phyloP scores from a whole-genome alignment of 371 early-diverging fungal genomes.

The Coemansia sp. region DNA sequence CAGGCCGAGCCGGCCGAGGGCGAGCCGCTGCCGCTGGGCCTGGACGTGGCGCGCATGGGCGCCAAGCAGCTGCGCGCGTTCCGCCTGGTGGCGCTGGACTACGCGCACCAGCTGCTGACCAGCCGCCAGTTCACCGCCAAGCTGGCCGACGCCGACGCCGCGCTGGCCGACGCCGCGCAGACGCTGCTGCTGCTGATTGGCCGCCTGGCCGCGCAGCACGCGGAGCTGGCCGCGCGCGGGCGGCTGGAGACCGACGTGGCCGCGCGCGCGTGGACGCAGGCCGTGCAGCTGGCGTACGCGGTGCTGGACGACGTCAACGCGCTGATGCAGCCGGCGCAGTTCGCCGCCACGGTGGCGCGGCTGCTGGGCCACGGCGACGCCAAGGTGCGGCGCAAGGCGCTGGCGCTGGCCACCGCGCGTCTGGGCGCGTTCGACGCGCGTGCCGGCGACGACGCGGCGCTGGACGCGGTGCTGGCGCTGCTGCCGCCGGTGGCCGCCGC shows the following conservation, averaged over 20 bases:
- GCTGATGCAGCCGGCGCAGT: slow-evolving; percentile 70
- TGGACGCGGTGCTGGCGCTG: slow-evolving; percentile 54
- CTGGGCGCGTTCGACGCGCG: slow-evolving; percentile 47
- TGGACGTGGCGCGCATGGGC: slow-evolving; percentile 39
- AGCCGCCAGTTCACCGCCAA: slow-evolving; percentile 66
- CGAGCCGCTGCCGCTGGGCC: slow-evolving; percentile 8
- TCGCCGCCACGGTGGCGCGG: slow-evolving; percentile 66
- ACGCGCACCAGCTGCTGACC: slow-evolving; percentile 63
- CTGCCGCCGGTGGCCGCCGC: slow-evolving; percentile 52
- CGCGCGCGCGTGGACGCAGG: slow-evolving; percentile 37
- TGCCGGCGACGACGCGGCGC: slow-evolving; percentile 22
- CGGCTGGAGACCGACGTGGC: slow-evolving; percentile 43
- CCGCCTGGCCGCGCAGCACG: slow-evolving; percentile 56
- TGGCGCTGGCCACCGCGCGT: slow-evolving; percentile 74
- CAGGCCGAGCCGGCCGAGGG: background rate
- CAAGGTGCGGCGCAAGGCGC: slow-evolving; percentile 75
- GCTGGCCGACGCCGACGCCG: slow-evolving; percentile 52
- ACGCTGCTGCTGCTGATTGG: slow-evolving; percentile 58
- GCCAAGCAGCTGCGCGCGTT: slow-evolving; percentile 74
- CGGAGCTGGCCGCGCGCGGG: slow-evolving; percentile 49
- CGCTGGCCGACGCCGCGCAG: slow-evolving; percentile 50
- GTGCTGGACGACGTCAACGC: slow-evolving; percentile 70
- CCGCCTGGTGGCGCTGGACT: slow-evolving; percentile 71
- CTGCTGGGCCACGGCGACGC: slow-evolving; percentile 68
- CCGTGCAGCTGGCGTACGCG: slow-evolving; percentile 34